Conservation (phyloP, 495 filamentous ascomycete genomes). For the Halenospora varia region DNA sequence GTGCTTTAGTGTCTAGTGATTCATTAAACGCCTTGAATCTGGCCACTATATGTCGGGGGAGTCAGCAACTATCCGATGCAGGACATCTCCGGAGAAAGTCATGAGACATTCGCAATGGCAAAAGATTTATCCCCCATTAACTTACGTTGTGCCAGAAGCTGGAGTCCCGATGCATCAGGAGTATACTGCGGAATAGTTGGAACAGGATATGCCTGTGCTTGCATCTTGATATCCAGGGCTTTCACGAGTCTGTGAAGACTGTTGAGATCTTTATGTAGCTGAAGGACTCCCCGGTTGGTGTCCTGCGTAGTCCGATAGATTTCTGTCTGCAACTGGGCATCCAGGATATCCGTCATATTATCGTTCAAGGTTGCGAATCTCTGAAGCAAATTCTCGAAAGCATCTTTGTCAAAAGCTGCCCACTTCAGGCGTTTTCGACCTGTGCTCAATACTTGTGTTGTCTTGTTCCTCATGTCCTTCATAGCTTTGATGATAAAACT, state of each 20-base stretch:
- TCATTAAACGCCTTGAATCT: constrained; percentile 47
- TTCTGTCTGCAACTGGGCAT: constrained; percentile 38
- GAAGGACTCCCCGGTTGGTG: constrained; percentile 40
- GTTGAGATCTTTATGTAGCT: constrained; percentile 37
- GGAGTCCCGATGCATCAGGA: constrained; percentile 20
- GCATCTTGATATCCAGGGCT: constrained; percentile 25
- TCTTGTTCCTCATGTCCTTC: constrained; percentile 26
- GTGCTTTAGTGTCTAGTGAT: constrained; percentile 32
- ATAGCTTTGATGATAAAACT: constrained; percentile 41
- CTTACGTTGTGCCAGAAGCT: constrained; percentile 32
- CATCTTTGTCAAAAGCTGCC: constrained; percentile 40
- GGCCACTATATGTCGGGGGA: too few relatives aligned
- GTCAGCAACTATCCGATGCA: too few relatives aligned
- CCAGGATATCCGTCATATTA: constrained; percentile 41
- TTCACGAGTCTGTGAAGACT: constrained; percentile 37
- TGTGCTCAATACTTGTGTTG: constrained; percentile 15
- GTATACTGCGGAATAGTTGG: constrained; percentile 30
- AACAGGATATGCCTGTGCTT: constrained; percentile 3
- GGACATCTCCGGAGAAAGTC: too few relatives aligned
- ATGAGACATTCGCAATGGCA: too few relatives aligned
- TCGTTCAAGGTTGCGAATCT: constrained; percentile 38
- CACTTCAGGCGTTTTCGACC: constrained; percentile 30
- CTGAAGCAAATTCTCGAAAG: constrained; percentile 37
- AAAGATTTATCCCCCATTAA: too few relatives aligned
- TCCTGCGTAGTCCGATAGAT: constrained; percentile 40